phyloP scores from a whole-genome alignment of 106 monocot species.

The Acorus calamus region DNA sequence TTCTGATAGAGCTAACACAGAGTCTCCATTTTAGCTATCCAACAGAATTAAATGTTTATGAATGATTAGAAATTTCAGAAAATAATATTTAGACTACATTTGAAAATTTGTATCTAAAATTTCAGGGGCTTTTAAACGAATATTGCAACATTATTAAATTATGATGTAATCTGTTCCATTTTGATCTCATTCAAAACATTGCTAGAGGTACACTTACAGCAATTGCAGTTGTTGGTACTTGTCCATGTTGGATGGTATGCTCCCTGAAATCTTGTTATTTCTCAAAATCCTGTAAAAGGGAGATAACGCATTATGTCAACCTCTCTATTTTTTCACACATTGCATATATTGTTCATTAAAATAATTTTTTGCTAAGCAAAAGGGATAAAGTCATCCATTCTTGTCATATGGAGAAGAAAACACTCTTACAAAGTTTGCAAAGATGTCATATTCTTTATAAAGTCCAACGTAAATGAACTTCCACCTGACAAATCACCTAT shows the following conservation, averaged over 20 bases:
- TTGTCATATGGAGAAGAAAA: neutral
- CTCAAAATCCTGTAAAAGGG: constrained; percentile 5
- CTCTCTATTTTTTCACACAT: no score
- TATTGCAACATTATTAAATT: no score
- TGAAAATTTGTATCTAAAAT: no score
- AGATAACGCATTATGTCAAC: neutral
- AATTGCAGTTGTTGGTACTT: neutral
- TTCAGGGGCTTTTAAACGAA: no score
- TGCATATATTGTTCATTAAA: no score
- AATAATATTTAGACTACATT: no score
- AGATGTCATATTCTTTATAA: constrained; percentile 1
- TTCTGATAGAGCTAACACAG: no score
- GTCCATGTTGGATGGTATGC: neutral
- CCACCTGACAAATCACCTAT: constrained; percentile 4
- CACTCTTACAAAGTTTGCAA: constrained; percentile 4
- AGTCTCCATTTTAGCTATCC: no score
- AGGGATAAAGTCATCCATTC: neutral
- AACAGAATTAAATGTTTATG: no score
- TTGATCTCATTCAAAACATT: neutral
- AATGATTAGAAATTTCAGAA: no score
- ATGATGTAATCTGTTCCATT: no score
- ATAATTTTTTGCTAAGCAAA: neutral
- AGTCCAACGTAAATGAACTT: neutral
- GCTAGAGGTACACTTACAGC: constrained; percentile 2
- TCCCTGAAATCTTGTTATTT: constrained; percentile 3